Evolutionary conservation across 2,329 filamentous ascomycete genomes (phyloP).

Genomic region (Sporothrix schenckii): DNA sequence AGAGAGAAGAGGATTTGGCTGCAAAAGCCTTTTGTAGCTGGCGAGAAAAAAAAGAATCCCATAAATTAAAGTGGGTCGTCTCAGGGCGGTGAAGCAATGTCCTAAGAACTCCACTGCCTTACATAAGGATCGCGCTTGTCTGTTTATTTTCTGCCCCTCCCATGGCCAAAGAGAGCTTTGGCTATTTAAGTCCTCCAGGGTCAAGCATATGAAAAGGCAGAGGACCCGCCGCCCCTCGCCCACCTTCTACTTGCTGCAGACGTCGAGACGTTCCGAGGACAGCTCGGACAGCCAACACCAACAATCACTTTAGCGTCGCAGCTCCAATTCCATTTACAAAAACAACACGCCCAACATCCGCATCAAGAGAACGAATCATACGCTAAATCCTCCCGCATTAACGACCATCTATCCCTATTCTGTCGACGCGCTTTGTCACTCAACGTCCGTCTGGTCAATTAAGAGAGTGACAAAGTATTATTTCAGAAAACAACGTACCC

Average conservation of each 20-base stretch:
- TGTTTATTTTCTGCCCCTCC: slow-evolving; percentile 22
- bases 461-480: too few species aligned
- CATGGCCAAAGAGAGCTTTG: neutral
- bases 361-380: too few species aligned
- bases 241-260: neutral
- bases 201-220: slow-evolving; percentile 25
- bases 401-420: neutral
- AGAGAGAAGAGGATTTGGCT: neutral
- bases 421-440: slow-evolving; percentile 2
- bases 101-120: neutral
- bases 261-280: neutral
- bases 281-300: neutral
- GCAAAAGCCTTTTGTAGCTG: slow-evolving; percentile 19
- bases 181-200: slow-evolving; percentile 23
- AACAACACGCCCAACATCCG: neutral
- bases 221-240: neutral
- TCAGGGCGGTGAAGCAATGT: slow-evolving; percentile 9
- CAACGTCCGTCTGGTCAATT: neutral
- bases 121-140: slow-evolving; percentile 23
- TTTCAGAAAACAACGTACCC: too few species aligned
- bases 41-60: slow-evolving; percentile 4
- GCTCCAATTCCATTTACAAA: neutral
- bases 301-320: neutral
- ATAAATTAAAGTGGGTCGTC: slow-evolving; percentile 14
- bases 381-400: too few species aligned